These are phyloP conservation scores for Xenosphaeropsis pyriputrescens DNA, from an alignment of 2,329 filamentous ascomycete species.

Conservation along the genomic window DNA sequence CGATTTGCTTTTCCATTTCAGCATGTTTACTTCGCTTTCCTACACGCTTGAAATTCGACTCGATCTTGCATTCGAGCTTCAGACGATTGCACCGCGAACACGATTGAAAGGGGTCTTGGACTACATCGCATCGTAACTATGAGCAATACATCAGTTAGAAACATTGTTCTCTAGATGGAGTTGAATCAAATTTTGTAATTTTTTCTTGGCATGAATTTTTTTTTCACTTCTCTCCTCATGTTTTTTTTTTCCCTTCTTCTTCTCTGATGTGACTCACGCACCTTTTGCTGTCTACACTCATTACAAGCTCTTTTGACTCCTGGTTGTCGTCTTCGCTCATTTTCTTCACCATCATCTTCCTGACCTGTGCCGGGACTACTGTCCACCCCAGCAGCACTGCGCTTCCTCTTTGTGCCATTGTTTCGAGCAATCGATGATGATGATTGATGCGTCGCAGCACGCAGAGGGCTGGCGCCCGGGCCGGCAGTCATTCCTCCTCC, in stretches of 20 bases:
- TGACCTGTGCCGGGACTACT: slow-evolving; percentile 45
- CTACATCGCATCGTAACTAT: slow-evolving; percentile 70
- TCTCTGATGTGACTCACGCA: slow-evolving; percentile 25
- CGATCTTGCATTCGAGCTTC: slow-evolving; percentile 72
- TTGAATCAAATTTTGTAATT: slow-evolving; percentile 1
- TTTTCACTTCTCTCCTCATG: too few relatives aligned
- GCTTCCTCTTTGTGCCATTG: slow-evolving; percentile 37
- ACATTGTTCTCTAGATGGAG: not conserved
- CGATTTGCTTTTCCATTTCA: slow-evolving; percentile 77
- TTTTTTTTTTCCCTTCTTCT: too few relatives aligned
- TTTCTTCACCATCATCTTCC: slow-evolving; percentile 37
- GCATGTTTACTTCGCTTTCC: slow-evolving; percentile 73
- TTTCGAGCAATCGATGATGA: not conserved
- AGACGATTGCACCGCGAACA: slow-evolving; percentile 69
- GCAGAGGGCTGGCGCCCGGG: not conserved
- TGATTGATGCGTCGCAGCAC: too few relatives aligned
- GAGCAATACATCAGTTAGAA: slow-evolving; percentile 3
- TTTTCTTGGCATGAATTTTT: slow-evolving; percentile 1
- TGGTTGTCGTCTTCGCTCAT: slow-evolving; percentile 48
- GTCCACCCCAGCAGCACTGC: slow-evolving; percentile 34
- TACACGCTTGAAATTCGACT: slow-evolving; percentile 75
- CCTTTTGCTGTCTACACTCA: slow-evolving; percentile 76
- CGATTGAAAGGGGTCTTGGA: slow-evolving; percentile 64
- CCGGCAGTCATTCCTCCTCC: not conserved
- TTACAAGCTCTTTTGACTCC: slow-evolving; percentile 71